phyloP scores from a whole-genome alignment of 768 basidiomycete genomes.

The Plicaturopsis crispa region DNA sequence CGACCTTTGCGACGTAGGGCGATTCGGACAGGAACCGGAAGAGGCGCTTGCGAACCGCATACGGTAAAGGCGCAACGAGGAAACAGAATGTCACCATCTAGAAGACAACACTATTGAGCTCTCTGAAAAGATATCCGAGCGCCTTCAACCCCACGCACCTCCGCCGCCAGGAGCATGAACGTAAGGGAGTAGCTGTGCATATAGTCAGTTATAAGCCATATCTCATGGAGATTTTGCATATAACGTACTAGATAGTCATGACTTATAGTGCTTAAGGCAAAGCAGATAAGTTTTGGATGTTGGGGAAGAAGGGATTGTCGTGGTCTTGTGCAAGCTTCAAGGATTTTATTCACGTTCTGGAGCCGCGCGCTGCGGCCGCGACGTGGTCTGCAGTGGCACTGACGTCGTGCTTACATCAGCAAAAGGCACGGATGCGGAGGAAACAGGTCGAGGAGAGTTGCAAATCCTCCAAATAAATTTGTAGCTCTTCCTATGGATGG shows the following conservation, averaged over 20 bases:
- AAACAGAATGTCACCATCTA: slow-evolving; percentile 81
- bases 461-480: no score
- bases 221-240: not conserved
- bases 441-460: no score
- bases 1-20: slow-evolving; percentile 69
- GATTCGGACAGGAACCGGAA: slow-evolving; percentile 70
- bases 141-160: slow-evolving; percentile 28
- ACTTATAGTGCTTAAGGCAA: no score
- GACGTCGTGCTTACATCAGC: no score
- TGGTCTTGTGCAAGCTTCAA: no score
- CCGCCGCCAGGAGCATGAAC: slow-evolving; percentile 72
- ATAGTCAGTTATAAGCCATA: slow-evolving; percentile 5
- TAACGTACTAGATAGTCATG: slow-evolving; percentile 45
- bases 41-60: slow-evolving; percentile 57
- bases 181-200: slow-evolving; percentile 66
- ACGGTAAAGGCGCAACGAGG: slow-evolving; percentile 82
- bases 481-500: no score
- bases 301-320: no score
- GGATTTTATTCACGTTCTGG: no score
- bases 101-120: not conserved
- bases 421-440: no score
- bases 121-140: not conserved
- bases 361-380: no score
- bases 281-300: no score
- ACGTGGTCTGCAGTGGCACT: no score